Evolutionary conservation across 2,329 filamentous ascomycete genomes (phyloP).

Genomic region (Xylariales sp.): DNA sequence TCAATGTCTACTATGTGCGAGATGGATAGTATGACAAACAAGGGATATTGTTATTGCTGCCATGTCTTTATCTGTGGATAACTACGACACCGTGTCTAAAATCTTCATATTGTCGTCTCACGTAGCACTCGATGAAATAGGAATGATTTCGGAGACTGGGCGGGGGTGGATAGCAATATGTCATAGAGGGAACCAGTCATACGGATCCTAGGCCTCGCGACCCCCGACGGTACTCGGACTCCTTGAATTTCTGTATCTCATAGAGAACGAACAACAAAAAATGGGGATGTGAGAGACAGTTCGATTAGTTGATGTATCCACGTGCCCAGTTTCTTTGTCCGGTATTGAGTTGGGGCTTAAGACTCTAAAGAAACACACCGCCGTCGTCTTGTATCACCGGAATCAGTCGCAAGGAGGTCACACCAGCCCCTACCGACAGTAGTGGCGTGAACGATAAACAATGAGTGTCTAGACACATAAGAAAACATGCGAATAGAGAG

Average conservation of each 20-base stretch:
- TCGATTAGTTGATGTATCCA: background rate
- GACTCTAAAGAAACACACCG: conserved; percentile 18
- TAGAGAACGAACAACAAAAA: background rate
- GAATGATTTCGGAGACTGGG: background rate
- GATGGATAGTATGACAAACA: background rate
- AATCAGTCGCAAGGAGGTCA: conserved; percentile 16
- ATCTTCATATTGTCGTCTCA: background rate
- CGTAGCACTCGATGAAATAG: background rate
- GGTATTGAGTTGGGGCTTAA: background rate
- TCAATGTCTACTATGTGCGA: background rate
- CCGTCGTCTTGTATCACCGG: conserved; percentile 27
- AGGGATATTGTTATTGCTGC: background rate
- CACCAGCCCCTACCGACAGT: conserved; percentile 7
- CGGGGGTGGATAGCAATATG: background rate
- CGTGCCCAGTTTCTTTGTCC: background rate
- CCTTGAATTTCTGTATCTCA: background rate
- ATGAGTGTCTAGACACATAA: conserved; percentile 4
- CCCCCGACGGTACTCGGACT: background rate
- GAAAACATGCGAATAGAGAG: conserved; percentile 15
- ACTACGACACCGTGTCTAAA: background rate
- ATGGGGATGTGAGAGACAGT: background rate
- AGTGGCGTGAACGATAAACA: conserved; percentile 12
- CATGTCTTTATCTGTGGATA: background rate
- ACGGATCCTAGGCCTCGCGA: background rate
- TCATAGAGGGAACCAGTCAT: background rate